Evolutionary conservation across 1,284 basidiomycete species (phyloP).

Genomic region (Mycena sp.): DNA sequence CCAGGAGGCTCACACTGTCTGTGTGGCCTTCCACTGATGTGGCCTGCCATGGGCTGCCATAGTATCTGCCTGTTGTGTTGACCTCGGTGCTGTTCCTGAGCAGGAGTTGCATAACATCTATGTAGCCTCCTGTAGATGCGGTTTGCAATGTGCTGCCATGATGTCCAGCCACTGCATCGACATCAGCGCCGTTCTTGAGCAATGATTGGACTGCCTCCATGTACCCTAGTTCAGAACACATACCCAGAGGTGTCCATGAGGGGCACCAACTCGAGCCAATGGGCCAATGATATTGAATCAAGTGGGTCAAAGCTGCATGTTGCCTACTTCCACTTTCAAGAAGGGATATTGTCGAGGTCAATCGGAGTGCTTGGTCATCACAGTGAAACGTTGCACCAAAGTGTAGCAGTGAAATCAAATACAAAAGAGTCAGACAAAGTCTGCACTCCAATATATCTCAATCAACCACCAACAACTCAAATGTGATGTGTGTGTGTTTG

Average conservation of each 20-base stretch:
- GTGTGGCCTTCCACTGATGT: too few species aligned
- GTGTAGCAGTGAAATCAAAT: too few species aligned
- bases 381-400: too few species aligned
- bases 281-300: neutral
- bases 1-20: too few species aligned
- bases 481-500: too few species aligned
- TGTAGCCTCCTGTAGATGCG: neutral
- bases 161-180: neutral
- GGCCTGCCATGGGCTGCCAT: too few species aligned
- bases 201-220: neutral
- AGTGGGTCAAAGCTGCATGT: neutral
- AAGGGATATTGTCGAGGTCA: neutral
- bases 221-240: neutral
- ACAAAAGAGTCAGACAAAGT: too few species aligned
- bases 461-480: too few species aligned
- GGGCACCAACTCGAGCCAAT: neutral
- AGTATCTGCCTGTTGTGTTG: neutral
- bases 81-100: neutral
- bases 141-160: neutral
- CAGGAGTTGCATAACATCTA: neutral
- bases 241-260: neutral
- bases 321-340: neutral
- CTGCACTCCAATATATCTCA: too few species aligned
- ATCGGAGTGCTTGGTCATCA: neutral
- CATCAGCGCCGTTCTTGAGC: neutral